phyloP scores from a whole-genome alignment of 2,329 filamentous ascomycete genomes.

The Penicillium sp. region DNA sequence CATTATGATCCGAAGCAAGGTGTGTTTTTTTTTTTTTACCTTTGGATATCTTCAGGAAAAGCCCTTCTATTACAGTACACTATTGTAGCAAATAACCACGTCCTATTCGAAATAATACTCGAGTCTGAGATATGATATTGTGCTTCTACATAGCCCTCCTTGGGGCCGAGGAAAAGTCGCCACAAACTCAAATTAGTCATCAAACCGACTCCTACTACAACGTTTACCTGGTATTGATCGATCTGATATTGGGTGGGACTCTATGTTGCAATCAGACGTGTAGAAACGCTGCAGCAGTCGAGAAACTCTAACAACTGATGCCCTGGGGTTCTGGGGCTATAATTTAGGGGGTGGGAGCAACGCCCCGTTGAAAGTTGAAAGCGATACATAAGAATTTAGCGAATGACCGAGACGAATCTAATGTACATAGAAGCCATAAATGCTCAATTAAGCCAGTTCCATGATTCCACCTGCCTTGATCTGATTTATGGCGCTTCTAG shows the following conservation, averaged over 20 bases:
- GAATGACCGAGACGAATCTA: neutral
- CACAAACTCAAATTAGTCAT: no score
- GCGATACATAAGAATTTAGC: neutral
- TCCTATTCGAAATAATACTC: no score
- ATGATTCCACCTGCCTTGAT: constrained; percentile 42
- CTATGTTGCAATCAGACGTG: constrained; percentile 43
- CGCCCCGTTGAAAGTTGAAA: neutral
- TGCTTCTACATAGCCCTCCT: no score
- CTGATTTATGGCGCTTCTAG: constrained; percentile 31
- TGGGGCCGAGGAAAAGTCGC: no score
- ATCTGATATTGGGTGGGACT: constrained; percentile 53
- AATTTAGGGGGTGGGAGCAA: constrained; percentile 25
- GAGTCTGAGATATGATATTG: no score
- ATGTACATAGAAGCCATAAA: neutral
- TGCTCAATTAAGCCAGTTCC: constrained; percentile 6
- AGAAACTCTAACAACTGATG: constrained; percentile 34
- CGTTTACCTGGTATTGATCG: constrained; percentile 56
- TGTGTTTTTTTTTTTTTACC: no score
- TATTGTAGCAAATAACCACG: no score
- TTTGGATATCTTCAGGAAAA: no score
- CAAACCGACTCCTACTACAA: no score
- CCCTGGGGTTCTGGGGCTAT: constrained; percentile 48
- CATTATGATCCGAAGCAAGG: no score
- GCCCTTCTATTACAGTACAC: no score
- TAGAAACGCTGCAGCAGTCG: constrained; percentile 42